Base-by-base conservation (phyloP, 2,329 filamentous ascomycete species). In the Colletotrichum sansevieriae region DNA sequence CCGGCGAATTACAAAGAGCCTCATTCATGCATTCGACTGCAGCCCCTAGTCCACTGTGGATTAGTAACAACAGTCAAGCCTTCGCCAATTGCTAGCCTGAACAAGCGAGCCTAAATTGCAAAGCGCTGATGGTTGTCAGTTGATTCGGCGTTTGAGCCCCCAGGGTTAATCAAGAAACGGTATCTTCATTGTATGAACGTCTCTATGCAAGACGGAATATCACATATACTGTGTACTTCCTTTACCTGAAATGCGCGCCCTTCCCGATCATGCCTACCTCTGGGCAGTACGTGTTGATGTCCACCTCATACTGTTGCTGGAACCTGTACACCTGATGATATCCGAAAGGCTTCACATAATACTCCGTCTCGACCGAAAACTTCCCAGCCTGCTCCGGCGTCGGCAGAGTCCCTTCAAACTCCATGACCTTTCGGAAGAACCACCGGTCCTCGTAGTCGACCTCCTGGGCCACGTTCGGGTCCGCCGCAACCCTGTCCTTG, bases 241-340 rank as follows among this genome's bases (percentile, higher is more conserved):
- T 29, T 29, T 9, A 29, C 29, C 29, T 29, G 29, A 39, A 60
- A 44, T 54, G 59, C 20, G 56, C 44, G 1, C 59, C 59, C 11
- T 54, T 62, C 13, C 12, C 13, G 7, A 74, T 49, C 71, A 74
- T 71, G 25, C 51, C 68, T 3, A 73, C 68, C 68, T 78, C 77
- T 0, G 77, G 76, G 68, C 77, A 79, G 72, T 75, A 78, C 56
- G 71, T 58, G 35, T 70, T 63, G 15, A 78, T 74, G 66, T 75
- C 46, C n/a, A 65, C 71, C 58, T 74, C 72, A 41, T 72, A 70
- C 1, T 71, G 71, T n/a, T 55, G 25, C 56, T 76, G 72, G 58
- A 72, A 74, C 46, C 72, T 65, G 12, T 71, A 66, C 29, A 74
- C 71, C 71, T 74, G 74, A 58, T 76, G 75, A 49, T 74, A 76